Evolutionary conservation across 441 rosid genomes (phyloP).

Genomic region (Raphanus hybrid): DNA sequence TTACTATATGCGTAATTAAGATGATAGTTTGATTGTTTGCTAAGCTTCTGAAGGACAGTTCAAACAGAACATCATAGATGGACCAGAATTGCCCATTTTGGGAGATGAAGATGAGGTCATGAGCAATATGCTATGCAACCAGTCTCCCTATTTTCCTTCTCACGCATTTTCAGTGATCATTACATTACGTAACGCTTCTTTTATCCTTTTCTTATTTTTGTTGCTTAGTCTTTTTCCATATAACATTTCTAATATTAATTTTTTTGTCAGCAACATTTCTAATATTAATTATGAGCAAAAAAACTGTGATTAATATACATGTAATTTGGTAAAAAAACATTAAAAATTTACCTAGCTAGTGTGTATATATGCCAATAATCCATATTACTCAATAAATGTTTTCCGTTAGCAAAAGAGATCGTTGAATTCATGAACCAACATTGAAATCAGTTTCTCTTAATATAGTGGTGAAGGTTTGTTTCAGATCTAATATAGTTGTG

Average conservation of each 20-base stretch:
- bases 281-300: neutral
- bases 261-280: no score
- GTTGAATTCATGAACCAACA: neutral
- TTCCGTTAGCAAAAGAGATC: neutral
- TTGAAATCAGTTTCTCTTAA: neutral
- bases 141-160: constrained; percentile 29
- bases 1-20: neutral
- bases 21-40: neutral
- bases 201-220: constrained; percentile 13
- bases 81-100: constrained; percentile 17
- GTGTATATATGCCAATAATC: neutral
- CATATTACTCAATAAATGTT: neutral
- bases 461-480: neutral
- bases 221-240: constrained; percentile 7
- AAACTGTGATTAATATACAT: neutral
- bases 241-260: neutral
- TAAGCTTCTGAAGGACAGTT: neutral
- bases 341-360: neutral
- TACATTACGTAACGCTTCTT: constrained; percentile 30
- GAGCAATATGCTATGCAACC: constrained; percentile 29
- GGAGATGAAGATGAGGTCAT: constrained; percentile 26
- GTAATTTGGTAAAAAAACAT: constrained; percentile 1
- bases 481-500: neutral
- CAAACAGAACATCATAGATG: neutral
- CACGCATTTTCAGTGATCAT: constrained; percentile 33